These are phyloP conservation scores for Stylosanthes scabra DNA, from an alignment of 331 rosid genomes.

Conservation along the genomic window DNA sequence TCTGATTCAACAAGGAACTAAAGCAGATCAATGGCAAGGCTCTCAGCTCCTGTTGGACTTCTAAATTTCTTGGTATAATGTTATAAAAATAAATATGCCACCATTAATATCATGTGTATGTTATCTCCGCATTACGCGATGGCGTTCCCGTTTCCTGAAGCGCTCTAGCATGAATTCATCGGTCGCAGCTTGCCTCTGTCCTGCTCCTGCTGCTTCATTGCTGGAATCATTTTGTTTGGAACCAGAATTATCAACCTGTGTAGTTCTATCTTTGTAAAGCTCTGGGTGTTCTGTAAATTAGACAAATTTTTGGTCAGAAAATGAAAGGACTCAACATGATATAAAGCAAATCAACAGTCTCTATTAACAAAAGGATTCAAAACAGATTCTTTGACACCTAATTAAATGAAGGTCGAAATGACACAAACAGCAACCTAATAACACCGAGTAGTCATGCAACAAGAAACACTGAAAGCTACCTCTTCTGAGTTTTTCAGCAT, in stretches of 20 bases:
- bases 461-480: constrained; percentile 52
- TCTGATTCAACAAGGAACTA: constrained; percentile 21
- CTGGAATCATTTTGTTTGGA: constrained; percentile 63
- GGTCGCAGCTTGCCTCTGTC: constrained; percentile 95
- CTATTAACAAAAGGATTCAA: background rate
- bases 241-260: constrained; percentile 66
- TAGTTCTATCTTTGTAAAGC: constrained; percentile 79
- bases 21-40: constrained; percentile 11
- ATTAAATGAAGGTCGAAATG: constrained; percentile 28
- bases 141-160: constrained; percentile 95
- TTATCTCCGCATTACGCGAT: constrained; percentile 85
- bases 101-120: constrained; percentile 31
- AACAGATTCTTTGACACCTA: constrained; percentile 18
- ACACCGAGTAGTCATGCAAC: background rate
- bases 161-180: constrained; percentile 95
- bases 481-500: constrained; percentile 97
- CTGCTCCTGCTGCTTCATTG: constrained; percentile 70
- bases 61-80: constrained; percentile 1
- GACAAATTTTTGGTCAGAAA: constrained; percentile 30
- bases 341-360: constrained; percentile 13
- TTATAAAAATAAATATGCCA: constrained; percentile 5
- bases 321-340: constrained; percentile 4
- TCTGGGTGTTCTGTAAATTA: constrained; percentile 89
- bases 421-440: constrained; percentile 18
- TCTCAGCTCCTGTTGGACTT: constrained; percentile 3